A percentile compares a stretch with the other conserved stretches of the same genome.
These are phyloP conservation scores for Cladorrhinum sp. DNA, from an alignment of 2,329 filamentous ascomycete species.

Conservation along the genomic window DNA sequence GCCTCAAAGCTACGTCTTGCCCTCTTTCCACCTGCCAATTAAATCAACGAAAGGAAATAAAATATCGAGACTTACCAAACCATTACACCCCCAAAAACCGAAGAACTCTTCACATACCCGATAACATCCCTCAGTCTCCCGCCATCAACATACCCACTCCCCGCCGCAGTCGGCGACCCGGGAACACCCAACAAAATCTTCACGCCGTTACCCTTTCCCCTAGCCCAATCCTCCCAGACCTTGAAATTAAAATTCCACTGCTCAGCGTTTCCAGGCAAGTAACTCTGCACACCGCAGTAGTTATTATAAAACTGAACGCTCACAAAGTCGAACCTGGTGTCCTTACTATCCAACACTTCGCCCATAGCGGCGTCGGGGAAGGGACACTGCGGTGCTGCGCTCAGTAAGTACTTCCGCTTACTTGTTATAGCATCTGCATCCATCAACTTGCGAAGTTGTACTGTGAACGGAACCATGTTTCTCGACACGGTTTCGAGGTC, in stretches of 20 bases:
- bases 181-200: slow-evolving; percentile 62
- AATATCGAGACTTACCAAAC: slow-evolving; percentile 41
- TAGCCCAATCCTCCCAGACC: slow-evolving; percentile 66
- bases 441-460: slow-evolving; percentile 55
- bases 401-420: slow-evolving; percentile 56
- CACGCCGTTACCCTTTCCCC: slow-evolving; percentile 50
- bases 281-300: slow-evolving; percentile 58
- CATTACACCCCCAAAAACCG: slow-evolving; percentile 66
- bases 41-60: no score
- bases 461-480: slow-evolving; percentile 61
- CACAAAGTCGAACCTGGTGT: slow-evolving; percentile 57
- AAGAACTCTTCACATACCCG: slow-evolving; percentile 50
- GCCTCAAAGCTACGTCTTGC: no score
- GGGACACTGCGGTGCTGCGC: slow-evolving; percentile 65
- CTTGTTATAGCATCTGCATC: slow-evolving; percentile 45
- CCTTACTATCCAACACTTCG: slow-evolving; percentile 46
- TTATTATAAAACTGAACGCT: slow-evolving; percentile 70
- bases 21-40: no score
- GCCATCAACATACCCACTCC: slow-evolving; percentile 53
- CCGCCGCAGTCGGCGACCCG: slow-evolving; percentile 52
- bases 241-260: slow-evolving; percentile 60
- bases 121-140: slow-evolving; percentile 49
- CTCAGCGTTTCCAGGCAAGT: slow-evolving; percentile 38
- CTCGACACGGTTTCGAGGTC: slow-evolving; percentile 63
- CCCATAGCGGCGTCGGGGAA: slow-evolving; percentile 61